Conservation (phyloP, 306 rosid genomes). For the Cucurbita moschata region DNA sequence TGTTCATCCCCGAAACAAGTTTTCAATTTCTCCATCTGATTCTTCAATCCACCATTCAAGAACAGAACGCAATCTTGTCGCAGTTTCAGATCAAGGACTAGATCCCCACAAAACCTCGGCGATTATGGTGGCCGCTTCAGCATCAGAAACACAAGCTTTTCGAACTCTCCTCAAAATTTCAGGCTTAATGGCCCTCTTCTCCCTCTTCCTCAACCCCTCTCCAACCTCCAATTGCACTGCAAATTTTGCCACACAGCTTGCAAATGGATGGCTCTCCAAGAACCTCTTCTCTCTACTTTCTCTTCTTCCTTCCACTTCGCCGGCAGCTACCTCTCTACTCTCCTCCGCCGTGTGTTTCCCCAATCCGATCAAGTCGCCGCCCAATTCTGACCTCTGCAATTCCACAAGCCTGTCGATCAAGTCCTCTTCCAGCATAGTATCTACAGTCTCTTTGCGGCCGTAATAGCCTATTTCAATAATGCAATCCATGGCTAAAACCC, state of each 20-base stretch:
- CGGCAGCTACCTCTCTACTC: slow-evolving; percentile 9
- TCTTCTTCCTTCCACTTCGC: slow-evolving; percentile 15
- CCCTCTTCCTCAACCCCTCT: slow-evolving; percentile 81
- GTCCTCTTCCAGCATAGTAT: slow-evolving; percentile 61
- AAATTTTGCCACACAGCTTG: slow-evolving; percentile 70
- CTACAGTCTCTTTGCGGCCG: slow-evolving; percentile 79
- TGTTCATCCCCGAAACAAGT: not conserved
- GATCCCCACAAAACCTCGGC: slow-evolving; percentile 91
- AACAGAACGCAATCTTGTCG: not conserved
- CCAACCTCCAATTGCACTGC: slow-evolving; percentile 85
- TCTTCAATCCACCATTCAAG: not conserved
- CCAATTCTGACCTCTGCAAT: slow-evolving; percentile 56
- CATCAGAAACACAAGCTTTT: slow-evolving; percentile 53
- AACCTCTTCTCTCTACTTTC: slow-evolving; percentile 17
- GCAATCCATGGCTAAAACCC: slow-evolving; percentile 40
- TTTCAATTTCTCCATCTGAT: not conserved
- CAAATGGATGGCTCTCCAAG: slow-evolving; percentile 43
- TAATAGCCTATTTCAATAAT: slow-evolving; percentile 70
- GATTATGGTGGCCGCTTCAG: slow-evolving; percentile 66
- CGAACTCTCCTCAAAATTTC: slow-evolving; percentile 46
- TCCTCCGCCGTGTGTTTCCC: slow-evolving; percentile 10
- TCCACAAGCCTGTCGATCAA: slow-evolving; percentile 51
- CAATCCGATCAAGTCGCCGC: slow-evolving; percentile 38
- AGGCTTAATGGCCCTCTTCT: slow-evolving; percentile 64
- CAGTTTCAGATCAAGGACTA: slow-evolving; percentile 24